phyloP scores from a whole-genome alignment of 139 green algal species.

The Coelastrella sp. region DNA sequence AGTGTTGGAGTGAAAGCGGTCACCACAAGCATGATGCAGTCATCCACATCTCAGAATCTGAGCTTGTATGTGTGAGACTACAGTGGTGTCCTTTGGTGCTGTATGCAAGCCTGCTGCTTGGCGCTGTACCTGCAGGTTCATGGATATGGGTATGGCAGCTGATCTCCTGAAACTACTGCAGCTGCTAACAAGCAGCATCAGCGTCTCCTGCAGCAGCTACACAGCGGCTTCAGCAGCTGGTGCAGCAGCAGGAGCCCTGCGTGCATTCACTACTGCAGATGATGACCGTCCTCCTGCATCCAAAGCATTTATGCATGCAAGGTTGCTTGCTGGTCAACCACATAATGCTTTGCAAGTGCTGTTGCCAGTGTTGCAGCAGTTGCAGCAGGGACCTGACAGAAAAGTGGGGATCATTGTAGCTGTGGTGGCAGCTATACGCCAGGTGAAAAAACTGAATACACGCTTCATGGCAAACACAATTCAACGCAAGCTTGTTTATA shows the following conservation, averaged over 20 bases:
- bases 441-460: not conserved
- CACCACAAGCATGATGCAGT: too few species aligned
- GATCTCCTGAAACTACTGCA: constrained; percentile 36
- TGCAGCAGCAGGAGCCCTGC: constrained; percentile 56
- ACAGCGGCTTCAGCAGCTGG: constrained; percentile 27
- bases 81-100: too few species aligned
- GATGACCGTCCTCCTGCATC: constrained; percentile 65
- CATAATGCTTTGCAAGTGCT: constrained; percentile 42
- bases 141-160: constrained; percentile 37
- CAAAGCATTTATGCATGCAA: constrained; percentile 63
- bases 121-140: constrained; percentile 24
- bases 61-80: too few species aligned
- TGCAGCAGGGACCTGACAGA: not conserved
- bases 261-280: constrained; percentile 66
- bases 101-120: not conserved
- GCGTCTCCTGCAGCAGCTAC: not conserved
- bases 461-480: not conserved
- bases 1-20: too few species aligned
- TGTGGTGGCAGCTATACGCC: constrained; percentile 38
- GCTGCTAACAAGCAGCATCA: not conserved
- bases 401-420: not conserved
- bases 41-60: too few species aligned
- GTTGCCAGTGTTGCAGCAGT: constrained; percentile 49
- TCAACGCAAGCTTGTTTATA: not conserved
- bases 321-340: constrained; percentile 52